Conservation (phyloP, 306 rosid species). For the Gleditsia sinensis region DNA sequence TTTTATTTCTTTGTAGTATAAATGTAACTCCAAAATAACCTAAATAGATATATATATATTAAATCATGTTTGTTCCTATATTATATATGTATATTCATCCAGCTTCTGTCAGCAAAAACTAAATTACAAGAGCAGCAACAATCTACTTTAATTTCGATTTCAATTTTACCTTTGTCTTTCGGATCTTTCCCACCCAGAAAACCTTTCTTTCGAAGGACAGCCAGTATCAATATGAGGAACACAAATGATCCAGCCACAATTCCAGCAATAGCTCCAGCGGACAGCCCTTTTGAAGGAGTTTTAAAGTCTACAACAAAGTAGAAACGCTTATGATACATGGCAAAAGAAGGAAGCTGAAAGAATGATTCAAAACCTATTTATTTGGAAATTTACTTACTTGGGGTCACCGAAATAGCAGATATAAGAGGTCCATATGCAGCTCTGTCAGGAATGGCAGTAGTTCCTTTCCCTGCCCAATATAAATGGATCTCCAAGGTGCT, state of each 20-base stretch:
- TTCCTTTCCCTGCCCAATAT: constrained; percentile 90
- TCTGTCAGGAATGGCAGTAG: constrained; percentile 62
- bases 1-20: too few relatives aligned
- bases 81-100: neutral
- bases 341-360: neutral
- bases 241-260: constrained; percentile 61
- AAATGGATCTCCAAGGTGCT: constrained; percentile 77
- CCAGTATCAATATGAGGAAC: constrained; percentile 45
- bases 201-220: constrained; percentile 55
- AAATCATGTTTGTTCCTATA: neutral
- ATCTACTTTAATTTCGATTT: neutral
- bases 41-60: too few relatives aligned
- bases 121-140: constrained; percentile 13
- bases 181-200: constrained; percentile 47
- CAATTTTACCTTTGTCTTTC: constrained; percentile 57
- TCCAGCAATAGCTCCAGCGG: constrained; percentile 73
- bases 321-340: constrained; percentile 8
- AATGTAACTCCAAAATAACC: too few relatives aligned
- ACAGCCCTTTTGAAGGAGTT: constrained; percentile 49
- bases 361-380: neutral
- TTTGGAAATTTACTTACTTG: constrained; percentile 46
- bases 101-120: neutral
- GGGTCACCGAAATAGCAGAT: constrained; percentile 69
- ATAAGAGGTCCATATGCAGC: constrained; percentile 90
- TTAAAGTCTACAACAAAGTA: constrained; percentile 54